These are phyloP conservation scores for Komagataella phaffii DNA, from an alignment of 805 yeast genomes.

Conservation along the genomic window DNA sequence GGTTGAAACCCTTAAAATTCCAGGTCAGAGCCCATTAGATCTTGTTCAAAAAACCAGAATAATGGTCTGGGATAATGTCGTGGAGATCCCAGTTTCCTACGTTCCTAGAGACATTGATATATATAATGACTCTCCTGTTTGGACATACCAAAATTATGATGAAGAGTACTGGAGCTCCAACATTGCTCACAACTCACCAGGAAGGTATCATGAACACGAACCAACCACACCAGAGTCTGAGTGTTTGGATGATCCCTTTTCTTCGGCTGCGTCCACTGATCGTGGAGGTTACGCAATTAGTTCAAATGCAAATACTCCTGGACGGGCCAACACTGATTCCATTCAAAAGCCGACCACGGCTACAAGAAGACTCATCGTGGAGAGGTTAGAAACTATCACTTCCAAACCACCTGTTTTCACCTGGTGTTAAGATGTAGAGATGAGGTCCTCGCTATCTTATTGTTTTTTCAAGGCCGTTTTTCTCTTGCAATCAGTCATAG, in stretches of 20 bases:
- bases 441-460: not conserved
- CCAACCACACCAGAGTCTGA: not conserved
- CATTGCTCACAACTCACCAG: conserved; percentile 4
- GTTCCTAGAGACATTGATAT: not conserved
- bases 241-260: conserved; percentile 1
- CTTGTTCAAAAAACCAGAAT: conserved; percentile 44
- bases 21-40: conserved; percentile 55
- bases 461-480: not conserved
- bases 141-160: conserved; percentile 29
- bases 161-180: conserved; percentile 15
- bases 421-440: conserved; percentile 31
- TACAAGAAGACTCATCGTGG: conserved; percentile 39
- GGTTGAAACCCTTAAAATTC: conserved; percentile 45
- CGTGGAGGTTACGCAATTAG: not conserved
- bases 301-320: not conserved
- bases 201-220: not conserved
- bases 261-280: not conserved
- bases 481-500: not conserved
- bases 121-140: conserved; percentile 18
- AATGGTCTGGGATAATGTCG: conserved; percentile 44
- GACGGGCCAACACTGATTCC: not conserved
- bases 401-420: conserved; percentile 53
- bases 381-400: conserved; percentile 40
- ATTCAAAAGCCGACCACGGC: conserved; percentile 7
- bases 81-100: conserved; percentile 34